Conservation (phyloP, 1,284 basidiomycete genomes). For the Cutaneotrichosporon sp. region DNA sequence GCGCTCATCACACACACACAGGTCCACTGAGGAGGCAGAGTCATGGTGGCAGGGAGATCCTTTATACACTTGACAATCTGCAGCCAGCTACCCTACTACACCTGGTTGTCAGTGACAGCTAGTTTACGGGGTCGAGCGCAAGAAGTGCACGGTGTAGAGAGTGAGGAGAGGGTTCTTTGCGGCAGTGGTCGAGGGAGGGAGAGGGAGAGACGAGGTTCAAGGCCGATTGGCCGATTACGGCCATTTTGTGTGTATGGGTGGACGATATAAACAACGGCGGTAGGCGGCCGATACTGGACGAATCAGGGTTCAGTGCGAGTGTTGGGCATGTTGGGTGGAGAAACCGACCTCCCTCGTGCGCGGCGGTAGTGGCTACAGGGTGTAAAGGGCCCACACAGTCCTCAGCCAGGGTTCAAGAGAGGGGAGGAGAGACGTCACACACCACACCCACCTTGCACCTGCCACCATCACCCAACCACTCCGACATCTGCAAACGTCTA, state of each 20-base stretch:
- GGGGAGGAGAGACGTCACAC: constrained; percentile 6
- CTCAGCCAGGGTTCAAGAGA: too few species aligned
- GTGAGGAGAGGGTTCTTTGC: background rate
- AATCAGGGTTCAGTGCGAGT: background rate
- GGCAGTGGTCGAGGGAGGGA: background rate
- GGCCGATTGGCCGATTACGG: constrained; percentile 5
- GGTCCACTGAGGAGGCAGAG: too few species aligned
- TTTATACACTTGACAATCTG: too few species aligned
- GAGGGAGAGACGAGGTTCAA: background rate
- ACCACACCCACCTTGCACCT: background rate
- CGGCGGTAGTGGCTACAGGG: too few species aligned
- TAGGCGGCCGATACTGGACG: constrained; percentile 2
- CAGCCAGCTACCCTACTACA: too few species aligned
- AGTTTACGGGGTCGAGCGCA: too few species aligned
- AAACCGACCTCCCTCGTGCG: too few species aligned
- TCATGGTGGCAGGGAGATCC: too few species aligned
- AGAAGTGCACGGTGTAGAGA: background rate
- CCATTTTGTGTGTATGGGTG: background rate
- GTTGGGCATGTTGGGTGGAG: background rate
- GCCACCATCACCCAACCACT: background rate
- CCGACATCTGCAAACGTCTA: background rate
- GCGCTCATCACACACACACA: too few species aligned
- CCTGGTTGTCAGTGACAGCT: too few species aligned
- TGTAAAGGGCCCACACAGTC: too few species aligned
- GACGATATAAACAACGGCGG: background rate